Percentiles rank a stretch among this genome's conserved stretches.
Evolutionary conservation across 2,329 filamentous ascomycete species (phyloP).

Genomic region (Acephala macrosclerotiorum): DNA sequence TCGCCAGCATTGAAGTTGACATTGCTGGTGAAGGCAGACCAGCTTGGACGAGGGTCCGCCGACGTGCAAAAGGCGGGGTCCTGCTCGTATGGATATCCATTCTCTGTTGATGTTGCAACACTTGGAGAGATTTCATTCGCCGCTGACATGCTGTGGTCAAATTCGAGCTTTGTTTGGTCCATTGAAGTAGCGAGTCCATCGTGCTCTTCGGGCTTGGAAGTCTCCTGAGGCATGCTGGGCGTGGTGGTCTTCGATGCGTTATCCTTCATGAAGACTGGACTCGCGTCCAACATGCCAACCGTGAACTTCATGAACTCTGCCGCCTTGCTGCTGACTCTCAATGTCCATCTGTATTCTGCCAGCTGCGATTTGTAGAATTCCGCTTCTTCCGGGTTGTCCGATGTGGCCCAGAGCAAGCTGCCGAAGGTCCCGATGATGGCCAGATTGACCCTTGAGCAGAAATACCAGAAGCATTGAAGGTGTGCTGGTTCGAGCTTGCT

Average conservation of each 20-base stretch:
- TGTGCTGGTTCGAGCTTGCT: conserved; percentile 52
- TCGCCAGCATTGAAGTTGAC: conserved; percentile 35
- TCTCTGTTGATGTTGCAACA: conserved; percentile 32
- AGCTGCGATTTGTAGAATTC: conserved; percentile 38
- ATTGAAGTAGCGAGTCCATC: not conserved
- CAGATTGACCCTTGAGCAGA: conserved; percentile 51
- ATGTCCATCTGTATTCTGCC: conserved; percentile 38
- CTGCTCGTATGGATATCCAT: conserved; percentile 28
- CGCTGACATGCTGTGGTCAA: conserved; percentile 9
- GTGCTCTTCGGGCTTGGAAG: conserved; percentile 7
- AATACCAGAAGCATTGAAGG: conserved; percentile 54
- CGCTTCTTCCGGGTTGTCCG: conserved; percentile 33
- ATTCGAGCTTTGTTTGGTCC: not conserved
- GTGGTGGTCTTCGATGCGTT: conserved; percentile 28
- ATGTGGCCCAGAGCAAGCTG: conserved; percentile 45
- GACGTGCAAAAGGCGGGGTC: conserved; percentile 7
- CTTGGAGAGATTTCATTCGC: conserved; percentile 33
- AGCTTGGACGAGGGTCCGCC: conserved; percentile 28
- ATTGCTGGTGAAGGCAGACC: conserved; percentile 30
- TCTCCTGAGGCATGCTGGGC: conserved; percentile 22
- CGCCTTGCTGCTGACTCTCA: conserved; percentile 39
- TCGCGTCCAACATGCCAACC: conserved; percentile 38
- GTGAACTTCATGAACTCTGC: conserved; percentile 43
- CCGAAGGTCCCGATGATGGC: conserved; percentile 52
- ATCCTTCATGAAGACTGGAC: conserved; percentile 37